Base-by-base conservation (phyloP, 306 rosid genomes). In the Lotus japonicus region DNA sequence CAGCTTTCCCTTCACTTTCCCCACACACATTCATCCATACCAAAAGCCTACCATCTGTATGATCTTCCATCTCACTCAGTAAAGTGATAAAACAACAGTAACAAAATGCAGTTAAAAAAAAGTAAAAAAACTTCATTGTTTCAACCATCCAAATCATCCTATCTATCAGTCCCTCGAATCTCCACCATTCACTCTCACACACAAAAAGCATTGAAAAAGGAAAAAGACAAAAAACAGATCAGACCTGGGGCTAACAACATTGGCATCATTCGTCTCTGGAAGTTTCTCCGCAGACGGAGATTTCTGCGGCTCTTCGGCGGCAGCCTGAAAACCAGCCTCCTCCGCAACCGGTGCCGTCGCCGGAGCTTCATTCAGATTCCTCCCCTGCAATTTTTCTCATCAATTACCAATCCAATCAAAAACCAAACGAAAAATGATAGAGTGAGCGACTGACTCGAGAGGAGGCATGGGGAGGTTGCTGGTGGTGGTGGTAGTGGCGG, bases 161-260 rank as follows among this genome's bases (percentile, higher is more conserved):
- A 21, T 3, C 26, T 21, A 21, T n/a, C n/a, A n/a, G n/a, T n/a
- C n/a, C n/a, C n/a, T n/a, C n/a, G n/a, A n/a, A n/a, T n/a, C n/a
- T n/a, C n/a, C n/a, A n/a, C n/a, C n/a, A n/a, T n/a, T n/a, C n/a
- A n/a, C n/a, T n/a, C n/a, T 21, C 23, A 21, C 23, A 21, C 23
- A 21, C 23, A 36, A 49, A 75, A 21, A 16, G 59, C 13, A 51
- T 61, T 7, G 31, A 70, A 49, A 26, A 14, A 60, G 5, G 36
- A 15, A 16, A 4, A 11, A 16, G 9, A 44, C 4, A 13, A 15
- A 14, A n/a, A 16, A 13, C 2, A 6, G 39, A 48, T 41, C 70
- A 62, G 28, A 94, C 99, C 96, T 84, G 60, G 88, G 88, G 69
- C 87, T 80, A 19, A 72, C 73, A 64, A 61, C 85, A 36, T 78